Evolutionary conservation across 208 protist species (phyloP), one percentile per base, ranked within the genome.

Genomic region (Leishmania amazonensis): DNA sequence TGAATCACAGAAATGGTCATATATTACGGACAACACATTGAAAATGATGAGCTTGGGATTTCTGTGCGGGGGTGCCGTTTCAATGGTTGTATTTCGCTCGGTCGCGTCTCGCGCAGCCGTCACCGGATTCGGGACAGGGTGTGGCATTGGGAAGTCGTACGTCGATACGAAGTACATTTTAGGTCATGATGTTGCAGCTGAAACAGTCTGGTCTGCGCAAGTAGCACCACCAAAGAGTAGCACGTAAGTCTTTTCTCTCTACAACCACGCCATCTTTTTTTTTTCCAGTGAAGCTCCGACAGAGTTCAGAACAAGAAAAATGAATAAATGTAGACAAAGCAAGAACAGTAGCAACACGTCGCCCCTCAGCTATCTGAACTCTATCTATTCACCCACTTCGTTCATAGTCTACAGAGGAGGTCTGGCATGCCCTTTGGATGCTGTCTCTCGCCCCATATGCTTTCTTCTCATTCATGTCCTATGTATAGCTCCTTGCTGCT

Each of bases 141-240:
- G 88, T 80, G 94, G 94, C 51, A 79, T 97, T n/a, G 94, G 94
- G 15, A 94, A 92, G 76, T 83, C 94, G 17, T 97, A 96, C 60
- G 93, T 97, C 31, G 94, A 97, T 76, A 90, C 92, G 6, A 89
- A 94, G 76, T 97, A 95, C 80, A 81, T 96, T 53, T 85, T 97
- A 42, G 94, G 94, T 17, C 94, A 97, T 76, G 90, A 97, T 81
- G 85, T 95, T 31, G 78, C 85, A 57, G 91, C 90, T 13, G 89
- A 91, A 73, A 86, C 89, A 3, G 82, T 92, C 7, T 95, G 93
- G 93, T 88, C 87, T 67, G 93, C 91, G 15, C 84, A 93, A 70
- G 91, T 93, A 11, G 73, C 86, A 54, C 83, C 71, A 38, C n/a
- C 81, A 5, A 85, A 85, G 47, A 73, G 57, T 28, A 83, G 62